Base-by-base conservation (phyloP, 2,329 filamentous ascomycete genomes). In the Cercospora zeina region DNA sequence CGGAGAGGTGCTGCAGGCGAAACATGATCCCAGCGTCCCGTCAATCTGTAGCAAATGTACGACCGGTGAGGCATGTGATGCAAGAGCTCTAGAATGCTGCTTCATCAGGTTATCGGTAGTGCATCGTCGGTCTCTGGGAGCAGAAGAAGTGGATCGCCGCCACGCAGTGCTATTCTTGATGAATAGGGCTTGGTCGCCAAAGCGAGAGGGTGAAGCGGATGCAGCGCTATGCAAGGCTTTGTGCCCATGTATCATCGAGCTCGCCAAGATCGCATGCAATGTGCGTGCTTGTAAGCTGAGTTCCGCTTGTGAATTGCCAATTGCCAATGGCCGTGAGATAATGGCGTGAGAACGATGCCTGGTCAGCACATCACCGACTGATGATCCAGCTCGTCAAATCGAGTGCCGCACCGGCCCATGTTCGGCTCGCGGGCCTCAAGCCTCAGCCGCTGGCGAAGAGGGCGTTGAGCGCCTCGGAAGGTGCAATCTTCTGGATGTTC, bases 361-460 rank as follows among this genome's bases (percentile, higher is more conserved):
- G n/a, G 49, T 53, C 49, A 53, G 49, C 49, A 21, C 31, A 19
- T 19, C 14, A 30, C 16, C n/a, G n/a, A 21, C 24, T 16, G 49
- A 31, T 11, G 27, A 33, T 51, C 49, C 27, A 34, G 49, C 49
- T 53, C 49, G 49, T 16, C 49, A 53, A 53, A 53, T 16, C 31
- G 19, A 34, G 27, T 53, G 49, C 49, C 49, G 49, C 9, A 53
- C 49, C 49, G 49, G 42, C 49, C 21, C 14, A 33, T 53, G 27
- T n/a, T 53, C 49, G 49, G 42, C 9, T 27, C 5, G 42, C 42
- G 10, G 19, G 10, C 27, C 16, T 19, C 24, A 34, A 34, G 49
- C 16, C 3, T 27, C 6, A 27, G 19, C n/a, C 42, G 13, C 42
- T 27, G 21, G 21, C 42, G 39, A 24, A 45, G 9, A 30, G 21